These are phyloP conservation scores for Sugiyamaella americana DNA, from an alignment of 805 yeast genomes.

Conservation along the genomic window DNA sequence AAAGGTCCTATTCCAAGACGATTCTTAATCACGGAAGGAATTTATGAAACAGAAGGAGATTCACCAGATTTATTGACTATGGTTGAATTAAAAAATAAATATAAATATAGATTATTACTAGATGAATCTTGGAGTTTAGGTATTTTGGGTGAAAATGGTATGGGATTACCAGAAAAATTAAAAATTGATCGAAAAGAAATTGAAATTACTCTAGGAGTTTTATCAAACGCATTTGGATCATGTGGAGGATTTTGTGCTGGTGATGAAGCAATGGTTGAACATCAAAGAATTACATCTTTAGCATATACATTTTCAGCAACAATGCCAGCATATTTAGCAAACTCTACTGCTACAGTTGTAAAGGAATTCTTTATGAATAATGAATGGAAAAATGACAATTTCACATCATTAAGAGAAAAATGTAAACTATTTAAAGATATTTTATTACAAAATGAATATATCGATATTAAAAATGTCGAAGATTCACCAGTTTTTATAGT, in stretches of 20 bases:
- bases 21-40: slow-evolving; percentile 85
- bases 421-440: slow-evolving; percentile 6
- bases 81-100: slow-evolving; percentile 68
- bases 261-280: slow-evolving; percentile 71
- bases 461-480: slow-evolving; percentile 50
- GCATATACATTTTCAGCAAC: slow-evolving; percentile 95
- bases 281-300: slow-evolving; percentile 82
- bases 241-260: slow-evolving; percentile 96
- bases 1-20: slow-evolving; percentile 77
- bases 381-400: slow-evolving; percentile 3
- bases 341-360: slow-evolving; percentile 23
- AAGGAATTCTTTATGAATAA: slow-evolving; percentile 19
- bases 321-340: slow-evolving; percentile 84
- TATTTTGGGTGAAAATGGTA: slow-evolving; percentile 75
- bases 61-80: slow-evolving; percentile 62
- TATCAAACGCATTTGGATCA: slow-evolving; percentile 75
- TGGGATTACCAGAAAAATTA: slow-evolving; percentile 75
- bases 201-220: slow-evolving; percentile 80
- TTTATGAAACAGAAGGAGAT: slow-evolving; percentile 78
- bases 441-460: slow-evolving; percentile 15
- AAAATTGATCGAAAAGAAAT: slow-evolving; percentile 61
- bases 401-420: slow-evolving; percentile 8
- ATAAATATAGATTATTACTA: slow-evolving; percentile 76
- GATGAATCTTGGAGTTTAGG: slow-evolving; percentile 90
- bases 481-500: slow-evolving; percentile 68